phyloP scores from a whole-genome alignment of 106 monocot genomes.

The Chionographis japonica region DNA sequence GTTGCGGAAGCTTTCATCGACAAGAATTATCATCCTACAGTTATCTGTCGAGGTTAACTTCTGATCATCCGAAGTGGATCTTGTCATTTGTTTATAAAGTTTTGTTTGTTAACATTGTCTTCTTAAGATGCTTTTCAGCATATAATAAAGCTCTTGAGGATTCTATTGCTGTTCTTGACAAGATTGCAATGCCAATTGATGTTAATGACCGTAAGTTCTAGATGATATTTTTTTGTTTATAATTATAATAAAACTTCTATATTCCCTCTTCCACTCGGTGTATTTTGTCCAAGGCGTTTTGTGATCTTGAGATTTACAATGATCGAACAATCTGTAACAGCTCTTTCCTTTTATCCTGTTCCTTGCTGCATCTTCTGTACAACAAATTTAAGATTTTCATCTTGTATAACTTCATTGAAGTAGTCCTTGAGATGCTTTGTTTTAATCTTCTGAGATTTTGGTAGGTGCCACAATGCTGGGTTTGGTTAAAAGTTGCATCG shows the following conservation, averaged over 20 bases:
- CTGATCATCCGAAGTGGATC: background rate
- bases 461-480: constrained; percentile 59
- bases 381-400: background rate
- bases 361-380: background rate
- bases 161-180: constrained; percentile 86
- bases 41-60: constrained; percentile 84
- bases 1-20: constrained; percentile 93
- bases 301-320: no score
- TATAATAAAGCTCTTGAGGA: constrained; percentile 95
- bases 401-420: background rate
- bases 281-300: background rate
- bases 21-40: constrained; percentile 87
- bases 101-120: background rate
- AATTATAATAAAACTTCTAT: background rate
- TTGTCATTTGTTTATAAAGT: background rate
- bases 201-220: constrained; percentile 74
- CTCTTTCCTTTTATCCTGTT: no score
- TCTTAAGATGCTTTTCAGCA: constrained; percentile 35
- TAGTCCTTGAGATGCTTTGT: background rate
- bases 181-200: constrained; percentile 85
- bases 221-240: no score
- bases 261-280: background rate
- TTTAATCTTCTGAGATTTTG: constrained; percentile 2
- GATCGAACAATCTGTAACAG: no score
- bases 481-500: constrained; percentile 91